These are phyloP conservation scores for Schwanniomyces polymorphus DNA, from an alignment of 805 yeast genomes.

Conservation along the genomic window DNA sequence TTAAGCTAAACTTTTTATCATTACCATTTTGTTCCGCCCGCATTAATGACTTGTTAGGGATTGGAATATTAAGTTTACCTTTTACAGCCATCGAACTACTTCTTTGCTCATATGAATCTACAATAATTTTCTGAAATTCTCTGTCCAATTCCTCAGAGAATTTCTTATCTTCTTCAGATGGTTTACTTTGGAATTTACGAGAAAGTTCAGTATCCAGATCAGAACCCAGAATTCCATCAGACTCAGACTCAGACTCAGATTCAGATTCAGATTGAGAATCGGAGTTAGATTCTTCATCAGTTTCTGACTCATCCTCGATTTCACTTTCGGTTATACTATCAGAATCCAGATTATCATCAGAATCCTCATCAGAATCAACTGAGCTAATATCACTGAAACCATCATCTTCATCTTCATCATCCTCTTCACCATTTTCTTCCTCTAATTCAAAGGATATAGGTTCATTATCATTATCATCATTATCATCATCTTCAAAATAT, in stretches of 20 bases:
- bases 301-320: conserved; percentile 11
- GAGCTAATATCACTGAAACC: conserved; percentile 4
- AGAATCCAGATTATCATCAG: conserved; percentile 24
- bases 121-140: conserved; percentile 53
- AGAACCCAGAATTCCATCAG: conserved; percentile 1
- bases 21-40: not conserved
- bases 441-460: conserved; percentile 6
- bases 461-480: conserved; percentile 10
- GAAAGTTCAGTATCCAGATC: conserved; percentile 12
- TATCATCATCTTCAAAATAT: conserved; percentile 14
- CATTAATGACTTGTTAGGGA: conserved; percentile 4
- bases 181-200: not conserved
- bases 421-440: conserved; percentile 12
- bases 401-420: conserved; percentile 12
- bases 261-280: conserved; percentile 13
- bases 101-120: conserved; percentile 48
- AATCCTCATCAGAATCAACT: conserved; percentile 27
- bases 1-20: conserved; percentile 43
- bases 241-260: conserved; percentile 14
- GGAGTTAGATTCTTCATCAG: conserved; percentile 14
- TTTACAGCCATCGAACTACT: conserved; percentile 5
- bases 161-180: conserved; percentile 40
- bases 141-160: conserved; percentile 54
- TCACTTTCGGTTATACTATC: conserved; percentile 11
- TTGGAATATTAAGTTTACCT: conserved; percentile 20